A percentile compares a stretch with the other conserved stretches of the same genome.
phyloP scores from a whole-genome alignment of 192 early-diverging fungal species.

The Piromyces finnis region DNA sequence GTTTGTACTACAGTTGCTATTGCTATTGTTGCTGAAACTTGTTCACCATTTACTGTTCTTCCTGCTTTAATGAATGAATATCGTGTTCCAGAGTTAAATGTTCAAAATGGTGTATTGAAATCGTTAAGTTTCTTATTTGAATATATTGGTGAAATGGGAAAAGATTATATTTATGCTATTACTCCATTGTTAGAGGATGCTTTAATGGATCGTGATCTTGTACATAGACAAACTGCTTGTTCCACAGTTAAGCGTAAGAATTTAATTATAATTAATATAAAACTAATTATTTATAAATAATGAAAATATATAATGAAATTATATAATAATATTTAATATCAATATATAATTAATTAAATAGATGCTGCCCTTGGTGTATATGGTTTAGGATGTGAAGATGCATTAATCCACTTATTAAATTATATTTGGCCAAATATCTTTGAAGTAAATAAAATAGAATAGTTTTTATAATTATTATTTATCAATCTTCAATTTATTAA shows the following conservation, averaged over 20 bases:
- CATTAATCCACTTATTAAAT: conserved; percentile 85
- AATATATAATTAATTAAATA: background rate
- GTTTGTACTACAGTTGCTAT: conserved; percentile 99
- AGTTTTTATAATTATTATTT: too few species aligned
- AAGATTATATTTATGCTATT: conserved; percentile 95
- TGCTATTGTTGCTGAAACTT: conserved; percentile 92
- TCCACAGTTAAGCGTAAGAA: conserved; percentile 67
- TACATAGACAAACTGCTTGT: conserved; percentile 95
- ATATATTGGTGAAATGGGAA: conserved; percentile 96
- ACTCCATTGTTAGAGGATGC: conserved; percentile 92
- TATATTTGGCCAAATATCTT: conserved; percentile 98
- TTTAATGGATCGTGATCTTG: conserved; percentile 89
- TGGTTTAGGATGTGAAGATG: conserved; percentile 81
- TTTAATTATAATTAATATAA: too few species aligned
- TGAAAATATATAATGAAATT: too few species aligned
- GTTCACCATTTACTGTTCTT: conserved; percentile 91
- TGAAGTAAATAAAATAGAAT: conserved; percentile 38
- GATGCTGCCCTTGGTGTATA: conserved; percentile 84
- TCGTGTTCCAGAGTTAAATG: conserved; percentile 95
- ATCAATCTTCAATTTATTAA: too few species aligned
- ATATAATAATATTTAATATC: background rate
- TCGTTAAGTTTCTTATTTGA: conserved; percentile 91
- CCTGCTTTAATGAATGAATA: conserved; percentile 99
- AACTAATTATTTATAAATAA: too few species aligned
- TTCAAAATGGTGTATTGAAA: conserved; percentile 98